Conservation (phyloP, 139 green algal genomes). For the Volvox reticuliferus region DNA sequence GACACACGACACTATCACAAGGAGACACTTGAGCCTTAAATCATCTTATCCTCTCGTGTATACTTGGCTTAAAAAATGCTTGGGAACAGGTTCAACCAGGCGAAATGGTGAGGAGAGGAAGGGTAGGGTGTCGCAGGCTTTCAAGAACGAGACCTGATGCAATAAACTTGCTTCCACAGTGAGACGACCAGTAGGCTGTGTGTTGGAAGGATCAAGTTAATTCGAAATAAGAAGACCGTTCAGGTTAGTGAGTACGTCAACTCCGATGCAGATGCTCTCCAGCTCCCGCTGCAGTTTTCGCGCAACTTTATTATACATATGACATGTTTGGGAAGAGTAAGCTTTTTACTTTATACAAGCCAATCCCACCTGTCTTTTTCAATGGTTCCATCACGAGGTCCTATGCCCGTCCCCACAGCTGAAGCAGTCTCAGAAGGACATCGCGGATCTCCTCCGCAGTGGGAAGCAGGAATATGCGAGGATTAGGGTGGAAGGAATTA, state of each 20-base stretch:
- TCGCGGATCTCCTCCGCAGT: slow-evolving; percentile 79
- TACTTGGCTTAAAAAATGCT: background rate
- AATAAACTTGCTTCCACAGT: slow-evolving; percentile 46
- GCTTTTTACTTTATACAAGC: no score
- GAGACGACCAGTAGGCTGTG: slow-evolving; percentile 83
- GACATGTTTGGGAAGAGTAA: no score
- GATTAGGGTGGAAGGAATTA: slow-evolving; percentile 91
- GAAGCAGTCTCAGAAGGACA: slow-evolving; percentile 75
- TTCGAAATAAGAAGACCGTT: slow-evolving; percentile 82
- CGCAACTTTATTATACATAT: no score
- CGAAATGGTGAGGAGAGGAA: slow-evolving; percentile 5
- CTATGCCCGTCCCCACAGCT: slow-evolving; percentile 62
- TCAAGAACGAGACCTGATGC: background rate
- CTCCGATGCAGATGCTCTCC: background rate
- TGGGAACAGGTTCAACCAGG: slow-evolving; percentile 12
- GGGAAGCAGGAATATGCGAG: slow-evolving; percentile 85
- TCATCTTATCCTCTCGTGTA: background rate
- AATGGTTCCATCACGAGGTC: no score
- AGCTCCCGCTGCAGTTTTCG: background rate
- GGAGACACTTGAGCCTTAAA: background rate
- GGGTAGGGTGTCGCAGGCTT: background rate
- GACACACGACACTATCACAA: no score
- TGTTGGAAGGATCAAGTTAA: slow-evolving; percentile 79
- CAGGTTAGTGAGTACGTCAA: slow-evolving; percentile 39
- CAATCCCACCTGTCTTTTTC: no score